These are phyloP conservation scores for Ehretia macrophylla DNA, from an alignment of 257 asterid genomes.

Conservation along the genomic window DNA sequence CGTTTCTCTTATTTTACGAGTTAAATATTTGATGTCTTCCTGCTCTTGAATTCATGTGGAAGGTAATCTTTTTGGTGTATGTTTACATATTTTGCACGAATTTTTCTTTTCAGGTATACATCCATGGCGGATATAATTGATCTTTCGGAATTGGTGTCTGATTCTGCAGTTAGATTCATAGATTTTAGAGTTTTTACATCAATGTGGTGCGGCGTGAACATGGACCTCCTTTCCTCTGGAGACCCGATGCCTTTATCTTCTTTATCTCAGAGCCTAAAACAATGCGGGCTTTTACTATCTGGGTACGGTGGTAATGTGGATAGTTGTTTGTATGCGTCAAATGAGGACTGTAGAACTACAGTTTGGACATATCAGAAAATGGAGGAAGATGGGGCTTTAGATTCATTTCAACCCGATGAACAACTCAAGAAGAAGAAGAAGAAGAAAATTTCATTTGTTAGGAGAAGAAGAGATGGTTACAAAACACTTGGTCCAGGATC, in stretches of 20 bases:
- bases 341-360: slow-evolving; percentile 75
- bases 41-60: neutral
- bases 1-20: too few species aligned
- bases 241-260: slow-evolving; percentile 24
- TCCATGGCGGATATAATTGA: slow-evolving; percentile 80
- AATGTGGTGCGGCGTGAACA: slow-evolving; percentile 63
- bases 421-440: slow-evolving; percentile 64
- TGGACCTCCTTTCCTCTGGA: slow-evolving; percentile 35
- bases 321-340: slow-evolving; percentile 56
- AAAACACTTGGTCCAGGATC: slow-evolving; percentile 73
- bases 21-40: neutral
- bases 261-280: slow-evolving; percentile 35
- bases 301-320: slow-evolving; percentile 48
- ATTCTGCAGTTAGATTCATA: slow-evolving; percentile 50
- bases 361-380: slow-evolving; percentile 78
- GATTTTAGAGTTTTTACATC: slow-evolving; percentile 73
- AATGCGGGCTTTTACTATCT: slow-evolving; percentile 73
- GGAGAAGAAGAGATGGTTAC: slow-evolving; percentile 70
- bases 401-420: slow-evolving; percentile 80
- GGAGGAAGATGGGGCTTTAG: slow-evolving; percentile 51
- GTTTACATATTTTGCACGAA: slow-evolving; percentile 9
- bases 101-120: slow-evolving; percentile 55
- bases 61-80: neutral
- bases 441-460: slow-evolving; percentile 51
- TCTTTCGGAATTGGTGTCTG: slow-evolving; percentile 48